A percentile compares a stretch with the other conserved stretches of the same genome.
These are phyloP conservation scores for Mycena haematopus DNA, from an alignment of 768 basidiomycete genomes.

Conservation along the genomic window DNA sequence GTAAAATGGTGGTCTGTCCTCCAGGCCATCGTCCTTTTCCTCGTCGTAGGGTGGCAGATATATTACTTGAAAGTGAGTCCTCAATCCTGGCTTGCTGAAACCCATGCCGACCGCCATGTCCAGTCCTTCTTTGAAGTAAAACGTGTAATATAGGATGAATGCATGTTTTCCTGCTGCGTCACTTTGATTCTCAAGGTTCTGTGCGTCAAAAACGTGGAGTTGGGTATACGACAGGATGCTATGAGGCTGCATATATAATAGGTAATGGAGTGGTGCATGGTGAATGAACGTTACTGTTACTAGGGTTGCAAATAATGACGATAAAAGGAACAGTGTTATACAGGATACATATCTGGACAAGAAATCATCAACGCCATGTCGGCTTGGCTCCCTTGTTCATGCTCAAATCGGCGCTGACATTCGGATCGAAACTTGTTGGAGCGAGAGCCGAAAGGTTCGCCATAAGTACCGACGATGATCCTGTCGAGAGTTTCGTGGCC, in stretches of 20 bases:
- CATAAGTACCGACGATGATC: constrained; percentile 33
- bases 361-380: constrained; percentile 59
- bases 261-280: constrained; percentile 26
- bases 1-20: constrained; percentile 99
- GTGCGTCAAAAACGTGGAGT: constrained; percentile 5
- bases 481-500: constrained; percentile 23
- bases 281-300: constrained; percentile 26
- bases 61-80: constrained; percentile 88
- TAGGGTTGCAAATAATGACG: constrained; percentile 24
- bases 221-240: constrained; percentile 33
- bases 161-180: constrained; percentile 11
- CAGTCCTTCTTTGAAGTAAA: constrained; percentile 93
- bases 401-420: constrained; percentile 56
- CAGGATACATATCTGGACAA: constrained; percentile 25
- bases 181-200: background rate
- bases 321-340: constrained; percentile 23
- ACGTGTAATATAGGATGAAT: constrained; percentile 72
- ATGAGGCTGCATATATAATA: constrained; percentile 25
- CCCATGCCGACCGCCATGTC: constrained; percentile 15
- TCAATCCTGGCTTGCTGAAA: constrained; percentile 12
- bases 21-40: constrained; percentile 85
- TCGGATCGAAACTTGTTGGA: constrained; percentile 43
- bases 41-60: constrained; percentile 95
- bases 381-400: constrained; percentile 54
- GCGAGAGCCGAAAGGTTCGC: constrained; percentile 40